Conservation (phyloP, 257 asterid species). For the Cruciata laevipes region DNA sequence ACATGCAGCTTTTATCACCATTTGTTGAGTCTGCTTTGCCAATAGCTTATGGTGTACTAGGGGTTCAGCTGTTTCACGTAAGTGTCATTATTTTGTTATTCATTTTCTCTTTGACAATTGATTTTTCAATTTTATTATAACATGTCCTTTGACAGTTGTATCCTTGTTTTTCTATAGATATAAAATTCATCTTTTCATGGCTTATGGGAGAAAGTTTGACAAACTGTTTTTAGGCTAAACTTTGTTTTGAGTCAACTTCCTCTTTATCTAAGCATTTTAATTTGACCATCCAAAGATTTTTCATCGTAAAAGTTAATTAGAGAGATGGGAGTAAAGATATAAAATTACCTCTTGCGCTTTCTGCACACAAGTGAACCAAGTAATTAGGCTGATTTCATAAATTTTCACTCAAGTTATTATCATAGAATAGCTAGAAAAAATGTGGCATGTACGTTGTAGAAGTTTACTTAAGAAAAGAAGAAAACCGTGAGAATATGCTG, state of each 20-base stretch:
- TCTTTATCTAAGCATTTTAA: background rate
- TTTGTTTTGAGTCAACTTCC: background rate
- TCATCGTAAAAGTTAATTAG: too few relatives aligned
- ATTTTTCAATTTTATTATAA: too few relatives aligned
- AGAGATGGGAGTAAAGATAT: too few relatives aligned
- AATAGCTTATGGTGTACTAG: constrained; percentile 81
- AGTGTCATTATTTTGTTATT: constrained; percentile 20
- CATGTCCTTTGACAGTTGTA: background rate
- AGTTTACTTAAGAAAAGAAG: background rate
- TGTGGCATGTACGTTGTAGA: background rate
- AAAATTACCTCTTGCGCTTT: background rate
- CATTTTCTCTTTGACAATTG: background rate
- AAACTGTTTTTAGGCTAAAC: constrained; percentile 1
- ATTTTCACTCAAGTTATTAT: background rate
- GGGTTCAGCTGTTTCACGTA: constrained; percentile 83
- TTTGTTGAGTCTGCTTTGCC: constrained; percentile 91
- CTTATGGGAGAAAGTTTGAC: background rate
- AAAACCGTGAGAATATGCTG: background rate
- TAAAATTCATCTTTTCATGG: background rate
- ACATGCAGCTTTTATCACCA: constrained; percentile 75
- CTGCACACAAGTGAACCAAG: background rate
- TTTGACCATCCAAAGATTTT: background rate
- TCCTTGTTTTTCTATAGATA: background rate
- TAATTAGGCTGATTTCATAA: background rate
- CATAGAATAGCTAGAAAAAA: background rate